Base-by-base conservation (phyloP, 1,139 yeast species). In the Blastobotrys proliferans region DNA sequence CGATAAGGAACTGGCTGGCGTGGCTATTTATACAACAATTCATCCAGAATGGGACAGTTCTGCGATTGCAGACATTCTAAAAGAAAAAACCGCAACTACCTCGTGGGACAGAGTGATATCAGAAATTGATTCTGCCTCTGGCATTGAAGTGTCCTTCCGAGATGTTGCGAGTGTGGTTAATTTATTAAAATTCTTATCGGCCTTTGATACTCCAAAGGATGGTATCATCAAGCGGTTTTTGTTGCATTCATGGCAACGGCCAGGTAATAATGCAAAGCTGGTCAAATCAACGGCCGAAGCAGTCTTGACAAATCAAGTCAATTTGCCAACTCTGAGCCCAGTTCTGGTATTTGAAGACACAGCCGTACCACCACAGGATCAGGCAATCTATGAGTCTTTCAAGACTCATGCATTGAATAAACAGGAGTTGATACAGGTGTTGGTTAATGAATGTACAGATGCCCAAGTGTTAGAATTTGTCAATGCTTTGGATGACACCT, bases 1-100 rank as follows among this genome's bases (percentile, higher is more conserved):
- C 11, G 42, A 33, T 14, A 39, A 33, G 21, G 42, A 39, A 14
- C 9, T 39, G 28, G 42, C 42, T 18, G 37, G 22, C 6, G 27
- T 39, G 16, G 33, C 22, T 10, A 33, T 33, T 26, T 22, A 33
- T 20, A 33, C 37, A 8, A 33, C 38, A n/a, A 20, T 33, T 14
- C 37, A 33, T 13, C 31, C 38, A 19, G 42, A 33, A n/a, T 33
- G 38, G 38, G 29, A 29, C 24, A 28, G 33, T 18, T 21, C 9
- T 11, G 27, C 27, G 16, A 22, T 28, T 19, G 42, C 33, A 14
- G 27, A 20, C 10, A 21, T 10, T 18, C 11, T 39, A 1, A 26
- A 39, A 26, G 27, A 29, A 5, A 28, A 37, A 14, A 6, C 19
- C 5, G 13, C 4, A 11, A 37, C 20, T 10, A 21, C 30, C 8